Base-by-base conservation (phyloP, 2,329 filamentous ascomycete species). In the Calonectria montana region DNA sequence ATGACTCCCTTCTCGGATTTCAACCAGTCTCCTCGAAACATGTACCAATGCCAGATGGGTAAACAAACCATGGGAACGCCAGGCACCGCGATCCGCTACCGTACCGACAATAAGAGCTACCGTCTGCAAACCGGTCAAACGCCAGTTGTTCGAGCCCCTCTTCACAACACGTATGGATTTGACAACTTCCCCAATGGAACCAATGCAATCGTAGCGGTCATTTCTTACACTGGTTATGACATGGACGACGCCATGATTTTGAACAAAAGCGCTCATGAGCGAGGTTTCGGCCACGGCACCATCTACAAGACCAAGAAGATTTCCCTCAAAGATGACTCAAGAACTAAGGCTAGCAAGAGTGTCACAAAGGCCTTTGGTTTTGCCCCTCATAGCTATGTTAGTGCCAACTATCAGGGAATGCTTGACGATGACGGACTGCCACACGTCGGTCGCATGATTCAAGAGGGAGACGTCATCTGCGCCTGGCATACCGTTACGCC, bases 241-340 rank as follows among this genome's bases (percentile, higher is more conserved):
- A 99, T 99, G 97, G 97, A 99, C 88, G 97, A 99, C 86, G 97
- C 97, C 82, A 98, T 98, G 96, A 98, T 99, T 81, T 88, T 99
- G 82, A 98, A 98, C 88, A 98, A 98, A 83, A 98, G 95, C 23
- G 92, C 96, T 3, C 95, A 98, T 83, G 97, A 99, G 84, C 92
- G 97, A 77, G 97, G 97, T 16, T 98, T 99, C 80, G 96, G 95
- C 43, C 92, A 98, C 80, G 97, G 97, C 67, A 97, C 96, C 6
- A 95, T 99, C 78, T 99, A 98, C 89, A 99, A 99, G 87, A 97
- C 95, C 10, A 98, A 98, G 86, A 94, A 97, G 80, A 92, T 97
- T 80, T 91, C 94, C 41, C 89, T 98, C 21, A 94, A 95, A 78
- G 95, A 98, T 65, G 94, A 96, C 73, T 90, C 91, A 43, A 89